Conservation (phyloP, 1,139 yeast species). For the Sugiyamaella japonica region DNA sequence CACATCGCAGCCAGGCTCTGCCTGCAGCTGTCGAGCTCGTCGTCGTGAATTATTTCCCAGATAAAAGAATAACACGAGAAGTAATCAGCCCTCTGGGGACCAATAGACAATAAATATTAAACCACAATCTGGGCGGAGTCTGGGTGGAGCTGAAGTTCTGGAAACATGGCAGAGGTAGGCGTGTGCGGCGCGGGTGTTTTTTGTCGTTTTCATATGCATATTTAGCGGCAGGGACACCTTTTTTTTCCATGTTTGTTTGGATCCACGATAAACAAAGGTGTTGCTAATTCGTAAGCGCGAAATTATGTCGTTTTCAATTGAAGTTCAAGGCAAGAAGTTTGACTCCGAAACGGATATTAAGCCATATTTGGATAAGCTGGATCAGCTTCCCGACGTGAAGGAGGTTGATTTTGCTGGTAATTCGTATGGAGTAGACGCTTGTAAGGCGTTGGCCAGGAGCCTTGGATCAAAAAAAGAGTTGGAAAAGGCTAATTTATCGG, state of each 20-base stretch:
- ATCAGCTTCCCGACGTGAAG: slow-evolving; percentile 46
- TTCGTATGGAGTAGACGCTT: slow-evolving; percentile 90
- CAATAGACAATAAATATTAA: too few relatives aligned
- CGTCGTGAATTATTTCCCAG: too few relatives aligned
- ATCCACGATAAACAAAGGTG: background rate
- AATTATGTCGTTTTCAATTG: slow-evolving; percentile 49
- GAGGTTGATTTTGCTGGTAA: slow-evolving; percentile 86
- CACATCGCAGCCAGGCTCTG: too few relatives aligned
- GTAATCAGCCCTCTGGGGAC: too few relatives aligned
- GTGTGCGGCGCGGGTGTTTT: background rate
- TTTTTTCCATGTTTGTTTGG: background rate
- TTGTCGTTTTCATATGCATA: slow-evolving; percentile 1
- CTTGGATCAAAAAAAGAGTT: slow-evolving; percentile 45
- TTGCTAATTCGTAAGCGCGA: too few relatives aligned
- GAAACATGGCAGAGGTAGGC: background rate
- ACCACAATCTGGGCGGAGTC: background rate
- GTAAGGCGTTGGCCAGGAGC: slow-evolving; percentile 66
- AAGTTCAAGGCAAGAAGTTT: slow-evolving; percentile 77
- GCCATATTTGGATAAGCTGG: slow-evolving; percentile 59
- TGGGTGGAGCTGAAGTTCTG: background rate
- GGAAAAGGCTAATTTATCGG: slow-evolving; percentile 78
- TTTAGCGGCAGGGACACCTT: background rate
- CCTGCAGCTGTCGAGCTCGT: too few relatives aligned
- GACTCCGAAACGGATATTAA: slow-evolving; percentile 71
- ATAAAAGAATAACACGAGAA: too few relatives aligned